A percentile compares a stretch with the other conserved stretches of the same genome.
Conservation (phyloP, 805 yeast species). For the Brettanomyces naardenensis region DNA sequence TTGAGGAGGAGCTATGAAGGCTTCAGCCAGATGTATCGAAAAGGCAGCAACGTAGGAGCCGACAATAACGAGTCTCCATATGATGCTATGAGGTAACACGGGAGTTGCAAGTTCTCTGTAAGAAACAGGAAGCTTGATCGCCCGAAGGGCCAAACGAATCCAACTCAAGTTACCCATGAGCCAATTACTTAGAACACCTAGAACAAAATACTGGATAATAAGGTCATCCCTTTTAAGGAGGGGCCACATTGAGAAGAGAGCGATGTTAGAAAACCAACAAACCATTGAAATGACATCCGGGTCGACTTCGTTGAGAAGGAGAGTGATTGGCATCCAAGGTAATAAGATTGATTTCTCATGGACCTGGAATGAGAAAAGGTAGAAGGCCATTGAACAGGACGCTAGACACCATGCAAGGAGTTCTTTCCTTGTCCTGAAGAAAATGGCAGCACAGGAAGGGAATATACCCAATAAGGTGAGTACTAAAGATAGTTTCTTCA, state of each 20-base stretch:
- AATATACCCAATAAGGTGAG: slow-evolving; percentile 44
- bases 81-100: slow-evolving; percentile 38
- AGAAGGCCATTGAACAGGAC: slow-evolving; percentile 81
- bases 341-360: slow-evolving; percentile 89
- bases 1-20: slow-evolving; percentile 41
- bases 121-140: slow-evolving; percentile 15
- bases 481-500: slow-evolving; percentile 50
- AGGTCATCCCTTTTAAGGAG: slow-evolving; percentile 70
- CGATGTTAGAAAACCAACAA: slow-evolving; percentile 81
- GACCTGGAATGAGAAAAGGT: slow-evolving; percentile 87
- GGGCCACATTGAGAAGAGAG: slow-evolving; percentile 85
- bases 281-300: slow-evolving; percentile 61
- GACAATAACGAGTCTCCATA: slow-evolving; percentile 44
- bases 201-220: slow-evolving; percentile 59
- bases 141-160: slow-evolving; percentile 32
- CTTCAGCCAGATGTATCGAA: slow-evolving; percentile 48
- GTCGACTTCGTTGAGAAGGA: slow-evolving; percentile 50
- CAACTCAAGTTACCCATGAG: slow-evolving; percentile 58
- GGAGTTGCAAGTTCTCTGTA: slow-evolving; percentile 23
- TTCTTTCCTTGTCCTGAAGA: slow-evolving; percentile 42
- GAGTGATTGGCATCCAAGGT: slow-evolving; percentile 78
- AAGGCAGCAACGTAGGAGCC: slow-evolving; percentile 45
- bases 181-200: slow-evolving; percentile 68
- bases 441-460: slow-evolving; percentile 47
- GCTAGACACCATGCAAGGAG: slow-evolving; percentile 67